phyloP scores from a whole-genome alignment of 2,329 filamentous ascomycete species.

The Epichloe baconii region DNA sequence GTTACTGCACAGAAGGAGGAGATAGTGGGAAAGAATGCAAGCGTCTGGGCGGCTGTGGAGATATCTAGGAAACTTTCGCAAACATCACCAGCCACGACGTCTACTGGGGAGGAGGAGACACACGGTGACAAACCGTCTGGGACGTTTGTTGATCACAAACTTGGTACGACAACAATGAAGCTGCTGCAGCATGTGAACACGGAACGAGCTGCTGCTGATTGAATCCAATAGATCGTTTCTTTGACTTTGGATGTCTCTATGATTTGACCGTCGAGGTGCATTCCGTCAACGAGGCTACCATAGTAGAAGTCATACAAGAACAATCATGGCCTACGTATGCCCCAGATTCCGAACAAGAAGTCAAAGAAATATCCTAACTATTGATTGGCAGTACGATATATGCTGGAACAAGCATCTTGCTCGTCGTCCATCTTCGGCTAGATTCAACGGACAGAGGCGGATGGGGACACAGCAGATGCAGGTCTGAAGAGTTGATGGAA shows the following conservation, averaged over 20 bases:
- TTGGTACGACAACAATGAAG: slow-evolving; percentile 9
- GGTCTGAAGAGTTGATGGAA: slow-evolving; percentile 43
- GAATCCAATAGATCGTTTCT: slow-evolving; percentile 15
- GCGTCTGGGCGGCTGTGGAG: slow-evolving; percentile 37
- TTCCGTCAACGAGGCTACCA: slow-evolving; percentile 25
- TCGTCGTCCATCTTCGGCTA: slow-evolving; percentile 35
- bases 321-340: slow-evolving; percentile 27
- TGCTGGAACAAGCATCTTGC: slow-evolving; percentile 30
- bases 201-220: slow-evolving; percentile 1
- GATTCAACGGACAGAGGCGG: slow-evolving; percentile 7
- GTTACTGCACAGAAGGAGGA: slow-evolving; percentile 29
- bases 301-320: slow-evolving; percentile 35
- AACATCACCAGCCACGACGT: slow-evolving; percentile 5
- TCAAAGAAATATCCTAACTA: slow-evolving; percentile 6
- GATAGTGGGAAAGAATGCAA: slow-evolving; percentile 19
- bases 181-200: not conserved
- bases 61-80: slow-evolving; percentile 27
- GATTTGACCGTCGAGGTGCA: slow-evolving; percentile 34
- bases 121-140: not conserved
- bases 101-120: not conserved
- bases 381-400: slow-evolving; percentile 23
- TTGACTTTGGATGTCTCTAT: slow-evolving; percentile 35
- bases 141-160: slow-evolving; percentile 9
- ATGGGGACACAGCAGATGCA: slow-evolving; percentile 20
- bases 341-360: not conserved